Conservation (phyloP, 2,329 filamentous ascomycete species). For the Cladobotryum mycophilum region DNA sequence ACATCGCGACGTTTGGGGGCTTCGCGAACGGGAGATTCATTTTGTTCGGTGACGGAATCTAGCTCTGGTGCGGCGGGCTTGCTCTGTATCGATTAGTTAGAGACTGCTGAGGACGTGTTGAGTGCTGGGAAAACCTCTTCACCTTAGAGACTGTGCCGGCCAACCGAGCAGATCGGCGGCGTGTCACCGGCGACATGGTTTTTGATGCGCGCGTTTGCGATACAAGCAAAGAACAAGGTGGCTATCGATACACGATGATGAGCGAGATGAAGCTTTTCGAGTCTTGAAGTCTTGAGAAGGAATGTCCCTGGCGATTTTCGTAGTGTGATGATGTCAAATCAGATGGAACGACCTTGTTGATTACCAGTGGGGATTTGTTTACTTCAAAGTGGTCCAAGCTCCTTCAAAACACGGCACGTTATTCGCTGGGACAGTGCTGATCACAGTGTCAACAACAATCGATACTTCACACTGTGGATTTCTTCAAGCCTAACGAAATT, state of each 20-base stretch:
- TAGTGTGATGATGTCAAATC: constrained; percentile 14
- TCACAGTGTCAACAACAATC: not conserved
- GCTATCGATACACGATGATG: not conserved
- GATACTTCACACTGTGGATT: not conserved
- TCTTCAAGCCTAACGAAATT: no score
- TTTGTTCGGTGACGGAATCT: constrained; percentile 38
- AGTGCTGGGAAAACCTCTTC: constrained; percentile 11
- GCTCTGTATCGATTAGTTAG: constrained; percentile 18
- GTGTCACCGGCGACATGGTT: constrained; percentile 35
- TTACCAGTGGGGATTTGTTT: constrained; percentile 20
- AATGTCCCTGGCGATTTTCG: constrained; percentile 12
- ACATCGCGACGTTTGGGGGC: constrained; percentile 22
- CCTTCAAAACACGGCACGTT: constrained; percentile 1
- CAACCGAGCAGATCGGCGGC: constrained; percentile 40
- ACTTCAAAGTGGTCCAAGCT: constrained; percentile 17
- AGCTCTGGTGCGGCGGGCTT: constrained; percentile 29
- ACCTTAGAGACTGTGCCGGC: constrained; percentile 33
- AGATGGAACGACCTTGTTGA: constrained; percentile 16
- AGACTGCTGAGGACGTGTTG: not conserved
- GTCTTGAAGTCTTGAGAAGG: constrained; percentile 9
- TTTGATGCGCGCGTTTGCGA: constrained; percentile 1
- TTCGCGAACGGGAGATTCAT: constrained; percentile 30
- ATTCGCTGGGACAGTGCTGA: not conserved
- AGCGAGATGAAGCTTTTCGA: constrained; percentile 6
- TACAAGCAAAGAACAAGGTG: constrained; percentile 3